phyloP scores from a whole-genome alignment of 805 yeast genomes.

The Jamesozyma spencerorum region DNA sequence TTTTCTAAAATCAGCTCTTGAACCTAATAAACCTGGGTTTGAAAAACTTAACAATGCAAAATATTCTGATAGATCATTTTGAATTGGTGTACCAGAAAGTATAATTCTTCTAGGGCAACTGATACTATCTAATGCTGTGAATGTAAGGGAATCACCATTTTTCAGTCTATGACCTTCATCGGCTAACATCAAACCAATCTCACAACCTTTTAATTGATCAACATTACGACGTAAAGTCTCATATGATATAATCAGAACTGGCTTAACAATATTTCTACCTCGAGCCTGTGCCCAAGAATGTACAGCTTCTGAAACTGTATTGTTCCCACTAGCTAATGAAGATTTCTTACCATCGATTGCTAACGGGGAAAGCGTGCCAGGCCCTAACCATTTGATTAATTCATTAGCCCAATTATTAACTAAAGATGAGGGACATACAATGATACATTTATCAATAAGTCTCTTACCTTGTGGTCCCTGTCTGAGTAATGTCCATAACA shows the following conservation, averaged over 20 bases:
- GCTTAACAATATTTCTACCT: conserved; percentile 84
- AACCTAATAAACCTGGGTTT: conserved; percentile 86
- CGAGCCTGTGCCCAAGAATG: conserved; percentile 79
- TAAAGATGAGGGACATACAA: conserved; percentile 90
- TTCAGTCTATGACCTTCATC: conserved; percentile 80
- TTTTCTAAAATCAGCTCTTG: conserved; percentile 73
- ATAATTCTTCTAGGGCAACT: conserved; percentile 84
- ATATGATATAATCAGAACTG: conserved; percentile 87
- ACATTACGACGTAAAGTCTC: conserved; percentile 87
- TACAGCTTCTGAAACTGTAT: conserved; percentile 59
- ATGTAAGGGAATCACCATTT: conserved; percentile 87
- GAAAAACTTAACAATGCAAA: conserved; percentile 86
- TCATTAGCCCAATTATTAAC: conserved; percentile 98
- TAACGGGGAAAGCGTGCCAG: conserved; percentile 76
- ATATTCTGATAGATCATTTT: conserved; percentile 88
- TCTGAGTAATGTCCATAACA: conserved; percentile 83
- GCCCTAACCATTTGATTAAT: conserved; percentile 88
- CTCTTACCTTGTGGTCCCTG: conserved; percentile 79
- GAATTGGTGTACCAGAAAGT: conserved; percentile 93
- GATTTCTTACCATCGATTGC: conserved; percentile 83
- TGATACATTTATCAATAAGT: conserved; percentile 80
- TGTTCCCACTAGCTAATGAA: conserved; percentile 39
- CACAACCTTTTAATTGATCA: conserved; percentile 60
- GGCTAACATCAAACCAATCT: conserved; percentile 78
- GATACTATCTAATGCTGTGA: conserved; percentile 74